These are phyloP conservation scores for Rhodotorula toruloides DNA, from an alignment of 768 basidiomycete genomes.

Conservation along the genomic window DNA sequence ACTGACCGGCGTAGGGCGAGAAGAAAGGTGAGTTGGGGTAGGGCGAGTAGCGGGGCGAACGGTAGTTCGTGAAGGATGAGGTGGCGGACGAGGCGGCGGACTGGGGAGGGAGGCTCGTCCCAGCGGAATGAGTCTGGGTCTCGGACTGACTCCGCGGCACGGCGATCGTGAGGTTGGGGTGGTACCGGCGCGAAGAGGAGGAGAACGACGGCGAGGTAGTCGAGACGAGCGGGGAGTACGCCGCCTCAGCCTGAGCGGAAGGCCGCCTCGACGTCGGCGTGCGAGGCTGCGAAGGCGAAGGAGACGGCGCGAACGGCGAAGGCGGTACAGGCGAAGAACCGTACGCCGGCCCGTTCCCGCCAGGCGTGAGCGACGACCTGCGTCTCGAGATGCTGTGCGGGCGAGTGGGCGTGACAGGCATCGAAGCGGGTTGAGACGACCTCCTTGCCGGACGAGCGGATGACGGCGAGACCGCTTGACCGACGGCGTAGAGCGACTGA, in stretches of 20 bases:
- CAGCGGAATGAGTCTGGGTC: no score
- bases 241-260: neutral
- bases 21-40: neutral
- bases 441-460: no score
- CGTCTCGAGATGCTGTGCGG: no score
- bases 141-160: no score
- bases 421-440: no score
- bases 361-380: no score
- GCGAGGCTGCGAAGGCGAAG: no score
- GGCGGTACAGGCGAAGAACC: no score
- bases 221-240: neutral
- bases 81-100: neutral
- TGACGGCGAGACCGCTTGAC: neutral
- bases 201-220: neutral
- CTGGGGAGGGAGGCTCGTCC: neutral
- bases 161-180: conserved; percentile 5
- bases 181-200: neutral
- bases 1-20: neutral
- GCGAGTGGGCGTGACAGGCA: no score
- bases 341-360: no score
- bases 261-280: neutral
- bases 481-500: neutral
- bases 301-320: no score
- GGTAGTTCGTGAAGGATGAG: no score
- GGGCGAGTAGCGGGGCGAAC: neutral